phyloP scores from a whole-genome alignment of 176 grass and related monocot genomes.

The Alopecurus myosuroides region DNA sequence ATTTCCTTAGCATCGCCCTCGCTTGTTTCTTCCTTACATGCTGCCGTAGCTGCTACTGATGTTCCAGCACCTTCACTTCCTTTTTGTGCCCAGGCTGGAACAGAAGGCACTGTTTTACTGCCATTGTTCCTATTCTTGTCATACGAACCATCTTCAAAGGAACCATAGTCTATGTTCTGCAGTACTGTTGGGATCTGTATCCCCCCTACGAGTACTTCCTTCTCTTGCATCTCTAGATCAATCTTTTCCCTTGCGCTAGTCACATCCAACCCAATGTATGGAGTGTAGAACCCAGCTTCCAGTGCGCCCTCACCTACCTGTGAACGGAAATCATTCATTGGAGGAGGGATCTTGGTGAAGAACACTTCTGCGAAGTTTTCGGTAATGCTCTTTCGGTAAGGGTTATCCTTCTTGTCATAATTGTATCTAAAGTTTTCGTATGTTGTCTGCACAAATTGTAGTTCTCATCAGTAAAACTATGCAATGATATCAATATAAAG shows the following conservation, averaged over 20 bases:
- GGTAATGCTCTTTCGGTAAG: constrained; percentile 42
- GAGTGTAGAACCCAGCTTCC: constrained; percentile 46
- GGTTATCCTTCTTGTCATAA: constrained; percentile 59
- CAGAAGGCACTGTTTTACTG: background rate
- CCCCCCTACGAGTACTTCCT: constrained; percentile 26
- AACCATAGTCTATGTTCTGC: constrained; percentile 64
- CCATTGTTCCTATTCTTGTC: background rate
- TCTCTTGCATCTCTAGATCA: constrained; percentile 26
- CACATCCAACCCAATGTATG: constrained; percentile 38
- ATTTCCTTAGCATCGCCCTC: constrained; percentile 16
- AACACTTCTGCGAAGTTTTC: constrained; percentile 52
- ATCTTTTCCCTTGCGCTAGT: constrained; percentile 35
- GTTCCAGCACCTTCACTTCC: constrained; percentile 27
- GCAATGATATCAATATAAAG: background rate
- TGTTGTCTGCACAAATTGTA: constrained; percentile 49
- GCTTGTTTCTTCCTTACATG: constrained; percentile 21
- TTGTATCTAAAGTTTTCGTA: constrained; percentile 64
- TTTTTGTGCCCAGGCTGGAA: constrained; percentile 4
- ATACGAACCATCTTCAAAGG: constrained; percentile 36
- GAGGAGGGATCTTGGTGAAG: constrained; percentile 49
- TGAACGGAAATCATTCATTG: constrained; percentile 53
- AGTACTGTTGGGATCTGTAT: constrained; percentile 54
- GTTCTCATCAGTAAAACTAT: constrained; percentile 3
- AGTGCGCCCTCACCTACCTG: constrained; percentile 36
- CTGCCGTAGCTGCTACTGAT: constrained; percentile 9